Evolutionary conservation across 305 asterid genomes (phyloP).

Genomic region (Solanum chacoense): DNA sequence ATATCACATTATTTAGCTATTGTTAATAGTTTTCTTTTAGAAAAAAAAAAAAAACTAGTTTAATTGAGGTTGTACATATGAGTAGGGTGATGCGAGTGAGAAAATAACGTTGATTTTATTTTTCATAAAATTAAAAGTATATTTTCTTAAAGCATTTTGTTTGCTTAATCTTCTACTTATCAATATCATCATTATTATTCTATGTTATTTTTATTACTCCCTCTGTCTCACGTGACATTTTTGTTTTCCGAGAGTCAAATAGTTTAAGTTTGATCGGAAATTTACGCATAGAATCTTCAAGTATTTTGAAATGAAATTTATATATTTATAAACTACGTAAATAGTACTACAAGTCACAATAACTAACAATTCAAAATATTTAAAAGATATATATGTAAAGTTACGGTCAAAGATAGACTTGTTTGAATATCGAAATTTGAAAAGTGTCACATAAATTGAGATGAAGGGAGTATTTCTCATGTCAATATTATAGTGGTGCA

Average conservation of each 20-base stretch:
- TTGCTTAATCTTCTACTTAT: not conserved
- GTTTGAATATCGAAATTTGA: too few relatives aligned
- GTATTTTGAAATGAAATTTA: too few relatives aligned
- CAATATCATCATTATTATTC: too few relatives aligned
- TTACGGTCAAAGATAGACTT: not conserved
- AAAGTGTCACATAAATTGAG: not conserved
- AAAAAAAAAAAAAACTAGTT: too few relatives aligned
- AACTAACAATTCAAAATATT: too few relatives aligned
- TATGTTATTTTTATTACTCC: not conserved
- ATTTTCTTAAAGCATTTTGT: not conserved
- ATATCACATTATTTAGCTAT: too few relatives aligned
- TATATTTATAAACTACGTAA: not conserved
- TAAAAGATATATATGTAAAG: not conserved
- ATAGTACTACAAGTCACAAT: not conserved
- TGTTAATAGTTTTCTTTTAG: too few relatives aligned
- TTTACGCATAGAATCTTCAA: too few relatives aligned
- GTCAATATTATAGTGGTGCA: not conserved
- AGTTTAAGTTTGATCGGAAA: not conserved
- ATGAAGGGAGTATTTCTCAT: not conserved
- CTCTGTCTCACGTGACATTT: not conserved
- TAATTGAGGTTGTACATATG: not conserved
- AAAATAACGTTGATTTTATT: too few relatives aligned
- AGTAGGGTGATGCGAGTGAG: not conserved
- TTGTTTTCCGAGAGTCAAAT: not conserved
- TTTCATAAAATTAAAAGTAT: not conserved